Conservation (phyloP, 169 alveolate species). For the Pseudocohnilembus persalinus region DNA sequence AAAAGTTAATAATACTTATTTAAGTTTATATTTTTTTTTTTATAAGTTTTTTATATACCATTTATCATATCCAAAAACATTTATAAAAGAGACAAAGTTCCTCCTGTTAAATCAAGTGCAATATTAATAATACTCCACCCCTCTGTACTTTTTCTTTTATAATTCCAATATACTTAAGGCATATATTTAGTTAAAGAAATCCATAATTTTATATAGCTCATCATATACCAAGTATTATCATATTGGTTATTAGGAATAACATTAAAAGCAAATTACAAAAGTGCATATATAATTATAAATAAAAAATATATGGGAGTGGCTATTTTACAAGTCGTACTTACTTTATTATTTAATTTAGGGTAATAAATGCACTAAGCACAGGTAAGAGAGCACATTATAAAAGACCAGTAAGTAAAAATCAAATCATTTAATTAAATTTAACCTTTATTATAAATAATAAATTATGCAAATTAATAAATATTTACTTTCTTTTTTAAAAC, state of each 20-base stretch:
- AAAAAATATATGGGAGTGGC: not conserved
- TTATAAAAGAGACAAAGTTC: constrained; percentile 67
- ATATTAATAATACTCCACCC: constrained; percentile 88
- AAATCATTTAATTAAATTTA: not conserved
- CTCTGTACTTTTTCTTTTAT: constrained; percentile 71
- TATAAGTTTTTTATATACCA: constrained; percentile 39
- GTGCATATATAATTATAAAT: too few relatives aligned
- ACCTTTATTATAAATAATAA: not conserved
- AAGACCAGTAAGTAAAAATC: not conserved
- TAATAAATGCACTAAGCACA: not conserved
- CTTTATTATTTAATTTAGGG: not conserved
- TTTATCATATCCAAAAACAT: constrained; percentile 58
- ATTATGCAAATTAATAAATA: too few relatives aligned
- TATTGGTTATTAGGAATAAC: not conserved
- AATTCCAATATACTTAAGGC: constrained; percentile 79
- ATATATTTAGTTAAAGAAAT: constrained; percentile 82
- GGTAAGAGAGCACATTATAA: not conserved
- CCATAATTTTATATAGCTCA: constrained; percentile 74
- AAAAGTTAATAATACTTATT: constrained; percentile 12
- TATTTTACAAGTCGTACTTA: not conserved
- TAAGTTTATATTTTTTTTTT: constrained; percentile 16
- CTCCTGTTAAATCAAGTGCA: constrained; percentile 82
- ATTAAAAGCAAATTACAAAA: not conserved
- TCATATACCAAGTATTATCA: not conserved
- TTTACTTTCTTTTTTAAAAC: too few relatives aligned